phyloP scores from a whole-genome alignment of 495 filamentous ascomycete genomes.

The Tetracladium marchalianum region DNA sequence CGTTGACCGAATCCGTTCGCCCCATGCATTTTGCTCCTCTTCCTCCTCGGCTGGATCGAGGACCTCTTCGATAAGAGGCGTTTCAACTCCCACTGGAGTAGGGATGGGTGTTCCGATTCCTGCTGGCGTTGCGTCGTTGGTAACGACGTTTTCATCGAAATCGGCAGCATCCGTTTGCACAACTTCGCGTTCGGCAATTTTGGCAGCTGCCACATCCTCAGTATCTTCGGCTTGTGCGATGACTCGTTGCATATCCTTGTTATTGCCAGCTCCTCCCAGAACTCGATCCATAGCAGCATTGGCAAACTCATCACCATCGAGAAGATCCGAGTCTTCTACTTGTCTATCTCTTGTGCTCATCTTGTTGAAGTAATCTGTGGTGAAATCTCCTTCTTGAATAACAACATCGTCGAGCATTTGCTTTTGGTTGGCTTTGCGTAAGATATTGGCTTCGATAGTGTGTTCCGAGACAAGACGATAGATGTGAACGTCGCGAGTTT shows the following conservation, averaged over 20 bases:
- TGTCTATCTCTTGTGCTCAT: constrained; percentile 61
- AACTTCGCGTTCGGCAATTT: constrained; percentile 79
- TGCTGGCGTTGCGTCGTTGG: constrained; percentile 29
- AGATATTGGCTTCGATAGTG: constrained; percentile 97
- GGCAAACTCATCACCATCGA: constrained; percentile 53
- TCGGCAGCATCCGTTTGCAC: constrained; percentile 80
- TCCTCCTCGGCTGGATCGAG: constrained; percentile 27
- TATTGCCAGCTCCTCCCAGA: constrained; percentile 48
- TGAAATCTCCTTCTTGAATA: constrained; percentile 98
- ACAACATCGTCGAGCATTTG: constrained; percentile 96
- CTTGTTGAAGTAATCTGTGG: constrained; percentile 93
- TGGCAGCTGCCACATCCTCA: constrained; percentile 83
- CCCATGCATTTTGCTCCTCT: constrained; percentile 43
- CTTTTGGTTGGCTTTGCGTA: constrained; percentile 94
- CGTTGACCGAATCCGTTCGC: constrained; percentile 47
- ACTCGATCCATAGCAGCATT: constrained; percentile 82
- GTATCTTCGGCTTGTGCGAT: constrained; percentile 85
- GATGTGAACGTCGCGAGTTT: constrained; percentile 96
- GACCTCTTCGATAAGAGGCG: constrained; percentile 22
- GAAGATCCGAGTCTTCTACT: constrained; percentile 35
- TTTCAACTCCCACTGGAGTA: constrained; percentile 12
- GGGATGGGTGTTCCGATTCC: constrained; percentile 25
- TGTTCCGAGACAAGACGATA: constrained; percentile 96
- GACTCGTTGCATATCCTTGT: constrained; percentile 41
- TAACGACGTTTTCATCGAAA: constrained; percentile 65